Conservation (phyloP, 768 basidiomycete genomes). For the Saitozyma sp. region DNA sequence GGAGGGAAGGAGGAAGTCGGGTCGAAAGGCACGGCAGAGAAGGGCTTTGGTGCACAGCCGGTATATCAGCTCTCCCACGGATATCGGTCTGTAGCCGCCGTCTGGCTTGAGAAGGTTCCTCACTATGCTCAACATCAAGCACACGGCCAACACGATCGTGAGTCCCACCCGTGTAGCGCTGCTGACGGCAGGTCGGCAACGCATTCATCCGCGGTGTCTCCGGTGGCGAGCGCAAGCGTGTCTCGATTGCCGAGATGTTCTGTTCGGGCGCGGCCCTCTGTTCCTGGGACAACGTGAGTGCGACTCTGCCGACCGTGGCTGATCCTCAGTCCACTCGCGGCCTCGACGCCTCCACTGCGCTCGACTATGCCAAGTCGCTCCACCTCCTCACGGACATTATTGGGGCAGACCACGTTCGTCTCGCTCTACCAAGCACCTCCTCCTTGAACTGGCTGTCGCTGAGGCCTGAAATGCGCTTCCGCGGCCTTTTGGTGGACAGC, state of each 20-base stretch:
- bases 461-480: slow-evolving; percentile 58
- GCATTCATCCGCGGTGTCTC: slow-evolving; percentile 56
- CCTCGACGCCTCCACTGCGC: slow-evolving; percentile 71
- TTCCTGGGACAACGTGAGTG: slow-evolving; percentile 59
- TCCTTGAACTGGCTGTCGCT: slow-evolving; percentile 55
- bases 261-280: slow-evolving; percentile 48
- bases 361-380: slow-evolving; percentile 78
- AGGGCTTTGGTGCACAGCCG: too few species aligned
- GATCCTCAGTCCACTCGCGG: slow-evolving; percentile 44
- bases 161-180: too few species aligned
- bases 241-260: slow-evolving; percentile 55
- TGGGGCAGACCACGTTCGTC: slow-evolving; percentile 61
- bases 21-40: too few species aligned
- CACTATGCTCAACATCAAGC: slow-evolving; percentile 61
- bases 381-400: slow-evolving; percentile 74
- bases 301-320: too few species aligned
- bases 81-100: too few species aligned
- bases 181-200: too few species aligned
- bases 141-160: slow-evolving; percentile 55
- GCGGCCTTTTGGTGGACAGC: slow-evolving; percentile 64
- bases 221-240: slow-evolving; percentile 57
- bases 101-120: too few species aligned
- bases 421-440: slow-evolving; percentile 72
- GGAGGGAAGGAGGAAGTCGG: too few species aligned
- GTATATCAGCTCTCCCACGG: too few species aligned